Percentiles rank a stretch among this genome's conserved stretches.
These are phyloP conservation scores for Posidonia australis DNA, from an alignment of 106 monocot genomes.

Conservation along the genomic window DNA sequence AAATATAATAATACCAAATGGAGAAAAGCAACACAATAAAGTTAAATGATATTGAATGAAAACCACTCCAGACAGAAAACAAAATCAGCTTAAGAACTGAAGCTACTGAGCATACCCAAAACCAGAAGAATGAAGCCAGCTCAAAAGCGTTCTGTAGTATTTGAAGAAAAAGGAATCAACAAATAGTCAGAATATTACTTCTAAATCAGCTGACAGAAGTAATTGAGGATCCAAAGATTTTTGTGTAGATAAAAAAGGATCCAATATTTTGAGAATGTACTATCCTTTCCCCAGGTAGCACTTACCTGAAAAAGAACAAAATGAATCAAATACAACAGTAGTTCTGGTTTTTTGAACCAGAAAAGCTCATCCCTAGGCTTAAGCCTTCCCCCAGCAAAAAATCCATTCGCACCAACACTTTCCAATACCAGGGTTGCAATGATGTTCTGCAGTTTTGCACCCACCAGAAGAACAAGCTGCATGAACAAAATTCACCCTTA, in stretches of 20 bases:
- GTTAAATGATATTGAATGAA: too few species aligned
- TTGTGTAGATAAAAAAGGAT: too few species aligned
- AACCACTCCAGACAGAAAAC: too few species aligned
- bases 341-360: conserved; percentile 97
- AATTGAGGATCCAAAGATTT: not conserved
- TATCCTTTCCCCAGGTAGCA: too few species aligned
- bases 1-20: not conserved
- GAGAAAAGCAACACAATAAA: not conserved
- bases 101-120: conserved; percentile 58
- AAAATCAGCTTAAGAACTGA: not conserved
- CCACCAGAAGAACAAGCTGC: conserved; percentile 87
- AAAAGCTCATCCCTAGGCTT: conserved; percentile 87
- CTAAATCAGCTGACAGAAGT: not conserved
- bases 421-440: conserved; percentile 87
- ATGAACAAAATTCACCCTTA: not conserved
- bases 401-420: conserved; percentile 45
- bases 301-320: conserved; percentile 94
- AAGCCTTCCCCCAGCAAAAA: conserved; percentile 25
- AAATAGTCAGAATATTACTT: not conserved
- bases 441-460: conserved; percentile 81
- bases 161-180: not conserved
- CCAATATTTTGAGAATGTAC: too few species aligned
- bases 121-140: conserved; percentile 97
- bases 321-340: conserved; percentile 73
- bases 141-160: conserved; percentile 92